Percentiles rank a stretch among this genome's conserved stretches.
phyloP scores from a whole-genome alignment of 495 filamentous ascomycete species.

The Penicillium silybi region DNA sequence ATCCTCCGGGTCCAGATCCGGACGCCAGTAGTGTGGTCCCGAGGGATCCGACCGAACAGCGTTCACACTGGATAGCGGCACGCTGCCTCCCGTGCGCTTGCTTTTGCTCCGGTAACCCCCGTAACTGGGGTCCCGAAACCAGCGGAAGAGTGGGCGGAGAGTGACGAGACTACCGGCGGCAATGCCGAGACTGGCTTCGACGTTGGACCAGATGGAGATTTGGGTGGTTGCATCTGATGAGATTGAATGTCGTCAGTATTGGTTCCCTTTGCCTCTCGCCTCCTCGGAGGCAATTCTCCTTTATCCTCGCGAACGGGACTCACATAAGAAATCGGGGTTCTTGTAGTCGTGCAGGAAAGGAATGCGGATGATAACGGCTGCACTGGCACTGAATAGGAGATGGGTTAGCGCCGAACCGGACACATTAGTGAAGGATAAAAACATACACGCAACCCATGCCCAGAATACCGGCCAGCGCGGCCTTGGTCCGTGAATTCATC shows the following conservation, averaged over 20 bases:
- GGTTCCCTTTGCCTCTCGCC: neutral
- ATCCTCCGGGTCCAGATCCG: constrained; percentile 28
- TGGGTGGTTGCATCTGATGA: constrained; percentile 35
- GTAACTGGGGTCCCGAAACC: constrained; percentile 37
- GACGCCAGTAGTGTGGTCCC: constrained; percentile 30
- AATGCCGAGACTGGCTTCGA: constrained; percentile 46
- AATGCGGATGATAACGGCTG: constrained; percentile 7
- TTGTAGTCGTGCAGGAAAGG: constrained; percentile 16
- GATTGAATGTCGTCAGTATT: constrained; percentile 9
- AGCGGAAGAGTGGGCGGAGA: constrained; percentile 46
- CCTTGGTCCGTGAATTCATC: constrained; percentile 36
- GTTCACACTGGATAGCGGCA: constrained; percentile 34
- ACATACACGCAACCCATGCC: constrained; percentile 42
- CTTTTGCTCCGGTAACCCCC: constrained; percentile 24
- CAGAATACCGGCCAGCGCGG: constrained; percentile 34
- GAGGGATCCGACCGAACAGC: constrained; percentile 17
- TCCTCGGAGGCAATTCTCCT: neutral
- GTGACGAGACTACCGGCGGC: constrained; percentile 44
- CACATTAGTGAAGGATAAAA: neutral
- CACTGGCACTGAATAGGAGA: constrained; percentile 5
- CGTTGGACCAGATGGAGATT: constrained; percentile 46
- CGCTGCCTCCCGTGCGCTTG: constrained; percentile 27
- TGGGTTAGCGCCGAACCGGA: neutral
- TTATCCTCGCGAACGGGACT: neutral
- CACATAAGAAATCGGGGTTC: constrained; percentile 13